These are phyloP conservation scores for Backusella westeae DNA, from an alignment of 192 early-diverging fungal species.

Conservation along the genomic window DNA sequence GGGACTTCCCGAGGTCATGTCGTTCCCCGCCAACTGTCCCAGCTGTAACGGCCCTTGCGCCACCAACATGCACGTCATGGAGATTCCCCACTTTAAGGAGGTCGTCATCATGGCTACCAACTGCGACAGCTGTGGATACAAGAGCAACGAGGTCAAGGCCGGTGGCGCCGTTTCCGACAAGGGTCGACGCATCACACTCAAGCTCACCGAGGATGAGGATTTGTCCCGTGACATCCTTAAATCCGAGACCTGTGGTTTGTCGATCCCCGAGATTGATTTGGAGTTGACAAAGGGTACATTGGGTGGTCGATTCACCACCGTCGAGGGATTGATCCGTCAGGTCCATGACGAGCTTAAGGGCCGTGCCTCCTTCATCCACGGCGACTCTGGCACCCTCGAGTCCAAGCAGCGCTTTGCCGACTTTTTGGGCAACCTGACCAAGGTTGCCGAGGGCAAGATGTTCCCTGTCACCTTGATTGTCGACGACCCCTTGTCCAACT, in stretches of 20 bases:
- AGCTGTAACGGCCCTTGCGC: slow-evolving; percentile 69
- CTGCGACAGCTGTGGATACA: slow-evolving; percentile 91
- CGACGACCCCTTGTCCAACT: slow-evolving; percentile 90
- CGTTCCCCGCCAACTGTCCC: slow-evolving; percentile 86
- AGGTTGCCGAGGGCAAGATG: slow-evolving; percentile 57
- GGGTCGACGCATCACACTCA: slow-evolving; percentile 82
- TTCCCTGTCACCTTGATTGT: slow-evolving; percentile 70
- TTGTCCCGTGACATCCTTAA: slow-evolving; percentile 92
- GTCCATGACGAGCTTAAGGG: slow-evolving; percentile 81
- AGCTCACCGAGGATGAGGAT: slow-evolving; percentile 82
- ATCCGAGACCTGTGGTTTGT: slow-evolving; percentile 90
- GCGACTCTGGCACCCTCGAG: slow-evolving; percentile 64
- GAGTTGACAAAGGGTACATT: slow-evolving; percentile 86
- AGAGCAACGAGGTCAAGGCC: slow-evolving; percentile 95
- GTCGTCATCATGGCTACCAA: slow-evolving; percentile 93
- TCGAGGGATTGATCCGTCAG: slow-evolving; percentile 89
- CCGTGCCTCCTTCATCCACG: slow-evolving; percentile 63
- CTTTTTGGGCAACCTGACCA: slow-evolving; percentile 72
- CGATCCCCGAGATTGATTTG: slow-evolving; percentile 86
- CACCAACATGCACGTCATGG: slow-evolving; percentile 87
- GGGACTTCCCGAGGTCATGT: slow-evolving; percentile 63
- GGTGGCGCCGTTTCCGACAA: slow-evolving; percentile 79
- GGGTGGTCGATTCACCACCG: slow-evolving; percentile 93
- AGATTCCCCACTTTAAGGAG: slow-evolving; percentile 96
- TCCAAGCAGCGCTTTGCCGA: slow-evolving; percentile 52